These are phyloP conservation scores for Pythium guiyangense DNA, from an alignment of 352 stramenopile species.

Conservation along the genomic window DNA sequence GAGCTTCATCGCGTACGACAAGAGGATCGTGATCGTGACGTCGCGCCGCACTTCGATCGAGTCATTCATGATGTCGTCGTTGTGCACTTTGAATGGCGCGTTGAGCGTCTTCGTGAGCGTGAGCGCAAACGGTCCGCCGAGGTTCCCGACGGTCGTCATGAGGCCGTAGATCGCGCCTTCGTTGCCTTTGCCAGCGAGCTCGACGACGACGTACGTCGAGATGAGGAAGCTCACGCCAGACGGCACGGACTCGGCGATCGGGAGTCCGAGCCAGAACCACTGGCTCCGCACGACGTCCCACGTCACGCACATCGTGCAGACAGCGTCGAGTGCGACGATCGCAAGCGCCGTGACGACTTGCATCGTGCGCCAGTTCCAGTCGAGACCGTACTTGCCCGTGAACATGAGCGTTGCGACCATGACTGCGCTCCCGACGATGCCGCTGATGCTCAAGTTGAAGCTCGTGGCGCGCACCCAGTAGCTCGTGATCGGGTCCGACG, in stretches of 20 bases:
- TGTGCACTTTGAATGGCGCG: constrained; percentile 28
- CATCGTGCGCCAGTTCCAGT: constrained; percentile 42
- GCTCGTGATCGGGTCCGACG: constrained; percentile 25
- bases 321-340: constrained; percentile 24
- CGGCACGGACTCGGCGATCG: constrained; percentile 29
- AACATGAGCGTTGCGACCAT: constrained; percentile 27
- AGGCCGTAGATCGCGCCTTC: constrained; percentile 47
- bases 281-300: no score
- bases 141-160: constrained; percentile 34
- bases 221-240: constrained; percentile 36
- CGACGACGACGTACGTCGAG: no score
- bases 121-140: constrained; percentile 29
- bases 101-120: constrained; percentile 31
- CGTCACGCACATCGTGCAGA: constrained; percentile 27
- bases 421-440: constrained; percentile 23
- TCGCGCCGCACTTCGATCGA: constrained; percentile 25
- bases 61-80: constrained; percentile 22
- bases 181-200: constrained; percentile 34
- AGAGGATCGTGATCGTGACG: constrained; percentile 43
- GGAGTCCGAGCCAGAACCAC: constrained; percentile 39
- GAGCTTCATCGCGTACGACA: constrained; percentile 22
- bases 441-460: constrained; percentile 25
- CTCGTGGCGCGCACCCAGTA: constrained; percentile 30
- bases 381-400: constrained; percentile 30
- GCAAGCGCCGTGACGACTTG: constrained; percentile 16